Evolutionary conservation across 176 grass and related monocot genomes (phyloP), one percentile per base, ranked within the genome.

Genomic region (Musa schizocarpa): DNA sequence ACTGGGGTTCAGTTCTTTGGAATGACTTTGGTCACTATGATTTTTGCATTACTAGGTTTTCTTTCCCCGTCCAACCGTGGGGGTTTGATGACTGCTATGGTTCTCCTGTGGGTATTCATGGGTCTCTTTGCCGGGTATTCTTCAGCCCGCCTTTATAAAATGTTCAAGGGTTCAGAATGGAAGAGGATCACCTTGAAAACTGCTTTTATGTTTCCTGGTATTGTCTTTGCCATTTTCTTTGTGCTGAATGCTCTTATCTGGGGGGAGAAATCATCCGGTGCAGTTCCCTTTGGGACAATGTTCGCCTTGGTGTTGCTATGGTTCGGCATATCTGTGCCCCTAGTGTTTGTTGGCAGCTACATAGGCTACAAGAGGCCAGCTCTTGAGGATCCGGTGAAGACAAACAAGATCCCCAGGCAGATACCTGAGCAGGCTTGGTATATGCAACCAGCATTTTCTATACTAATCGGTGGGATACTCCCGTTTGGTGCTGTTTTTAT

Each of bases 401-500:
- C 90, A 69, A 88, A 92, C 83, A 92, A 88, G 81, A 92, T 92
- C 29, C 86, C 86, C 3, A 86, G 84, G 68, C 90, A 92, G 86
- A 84, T 92, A 77, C 90, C 90, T n/a, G 84, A 92, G 78, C 83
- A 88, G 73, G 83, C 86, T 72, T 92, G 90, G 90, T 89, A 92
- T 57, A 74, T 88, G 63, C 81, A 92, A 56, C 90, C 90, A 62
- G 84, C 79, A 74, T 92, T 92, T 75, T 83, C 86, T 9, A 82
- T 88, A 82, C 73, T 92, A 70, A 85, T 85, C 43, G 90, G 90
- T 71, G 86, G 90, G 50, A 84, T 86, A 74, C 73, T 92, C 64
- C 90, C 90, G 75, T 92, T 92, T 82, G 84, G 86, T 21, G 84
- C 86, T 55, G 86, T 92, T 25, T 92, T 92, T 69, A 88, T 92